phyloP scores from a whole-genome alignment of 2,329 filamentous ascomycete species.

The Metarhizium robertsii region DNA sequence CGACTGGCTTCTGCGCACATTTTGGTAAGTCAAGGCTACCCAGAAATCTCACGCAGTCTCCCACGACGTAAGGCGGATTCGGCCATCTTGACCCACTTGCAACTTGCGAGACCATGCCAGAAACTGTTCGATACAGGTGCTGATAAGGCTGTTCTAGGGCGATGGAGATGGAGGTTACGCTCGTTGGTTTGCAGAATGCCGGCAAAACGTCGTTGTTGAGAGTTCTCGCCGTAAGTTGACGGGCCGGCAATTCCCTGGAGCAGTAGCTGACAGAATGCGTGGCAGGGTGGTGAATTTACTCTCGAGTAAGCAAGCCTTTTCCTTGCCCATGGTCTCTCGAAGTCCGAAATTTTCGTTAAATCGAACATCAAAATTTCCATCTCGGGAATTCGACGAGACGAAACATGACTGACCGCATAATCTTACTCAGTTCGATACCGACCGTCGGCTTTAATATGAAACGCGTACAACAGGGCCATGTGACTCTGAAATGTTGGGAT shows the following conservation, averaged over 20 bases:
- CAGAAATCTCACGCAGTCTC: not conserved
- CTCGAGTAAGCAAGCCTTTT: conserved; percentile 66
- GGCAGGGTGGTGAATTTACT: conserved; percentile 92
- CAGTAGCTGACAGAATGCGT: conserved; percentile 9
- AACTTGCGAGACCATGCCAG: not conserved
- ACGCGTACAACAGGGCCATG: conserved; percentile 93
- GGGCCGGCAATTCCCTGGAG: conserved; percentile 7
- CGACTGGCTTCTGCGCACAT: conserved; percentile 95
- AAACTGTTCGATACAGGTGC: conserved; percentile 10
- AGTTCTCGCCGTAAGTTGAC: conserved; percentile 79
- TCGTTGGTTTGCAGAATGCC: conserved; percentile 96
- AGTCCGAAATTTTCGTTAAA: not conserved
- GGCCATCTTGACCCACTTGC: not conserved
- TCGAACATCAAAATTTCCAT: not conserved
- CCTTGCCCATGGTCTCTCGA: not conserved
- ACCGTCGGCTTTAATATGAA: conserved; percentile 99
- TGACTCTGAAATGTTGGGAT: conserved; percentile 98
- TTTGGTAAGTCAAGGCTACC: conserved; percentile 62
- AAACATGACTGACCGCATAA: conserved; percentile 25
- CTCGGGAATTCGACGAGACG: not conserved
- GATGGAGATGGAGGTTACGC: conserved; percentile 98
- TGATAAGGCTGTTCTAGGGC: conserved; percentile 51
- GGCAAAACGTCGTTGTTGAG: conserved; percentile 93
- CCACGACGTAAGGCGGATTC: not conserved
- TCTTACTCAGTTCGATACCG: conserved; percentile 73